Conservation (phyloP, 163 green algal genomes). For the Prototheca wickerhamii region DNA sequence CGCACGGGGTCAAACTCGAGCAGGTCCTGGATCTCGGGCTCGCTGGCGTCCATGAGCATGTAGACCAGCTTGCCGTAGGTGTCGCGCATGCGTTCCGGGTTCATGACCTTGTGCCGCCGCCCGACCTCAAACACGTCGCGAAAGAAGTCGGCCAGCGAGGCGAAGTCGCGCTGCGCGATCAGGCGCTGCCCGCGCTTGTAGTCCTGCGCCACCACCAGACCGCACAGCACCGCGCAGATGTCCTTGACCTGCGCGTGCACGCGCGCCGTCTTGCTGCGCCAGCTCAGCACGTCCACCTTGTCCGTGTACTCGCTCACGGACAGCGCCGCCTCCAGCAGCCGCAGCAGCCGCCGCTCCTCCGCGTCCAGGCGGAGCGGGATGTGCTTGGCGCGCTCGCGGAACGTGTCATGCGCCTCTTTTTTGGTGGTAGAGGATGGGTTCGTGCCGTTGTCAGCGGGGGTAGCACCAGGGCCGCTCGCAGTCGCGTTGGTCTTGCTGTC, state of each 20-base stretch:
- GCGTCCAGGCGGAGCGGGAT: slow-evolving; percentile 70
- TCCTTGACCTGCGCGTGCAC: slow-evolving; percentile 78
- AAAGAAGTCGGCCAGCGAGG: slow-evolving; percentile 24
- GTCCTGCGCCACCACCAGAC: slow-evolving; percentile 73
- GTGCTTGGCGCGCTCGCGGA: slow-evolving; percentile 59
- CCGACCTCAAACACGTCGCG: slow-evolving; percentile 76
- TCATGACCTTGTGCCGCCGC: slow-evolving; percentile 88
- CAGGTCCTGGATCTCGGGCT: slow-evolving; percentile 63
- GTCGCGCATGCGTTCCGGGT: slow-evolving; percentile 77
- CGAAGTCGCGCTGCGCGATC: slow-evolving; percentile 66
- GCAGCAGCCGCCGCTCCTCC: slow-evolving; percentile 68
- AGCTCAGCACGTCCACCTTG: slow-evolving; percentile 84
- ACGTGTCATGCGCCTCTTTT: slow-evolving; percentile 25
- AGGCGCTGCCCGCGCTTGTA: slow-evolving; percentile 69
- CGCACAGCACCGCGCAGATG: slow-evolving; percentile 82
- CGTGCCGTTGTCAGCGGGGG: neutral
- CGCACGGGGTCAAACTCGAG: slow-evolving; percentile 80
- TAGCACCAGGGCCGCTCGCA: neutral
- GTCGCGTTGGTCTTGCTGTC: neutral
- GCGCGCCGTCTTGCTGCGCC: slow-evolving; percentile 61
- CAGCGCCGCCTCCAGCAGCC: slow-evolving; percentile 80
- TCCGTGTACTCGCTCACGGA: slow-evolving; percentile 89
- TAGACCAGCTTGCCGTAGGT: slow-evolving; percentile 88
- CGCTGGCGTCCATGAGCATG: slow-evolving; percentile 62
- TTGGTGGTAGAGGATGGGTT: neutral